These are phyloP conservation scores for Phytophthora sp. DNA, from an alignment of 352 stramenopile species.

Conservation along the genomic window DNA sequence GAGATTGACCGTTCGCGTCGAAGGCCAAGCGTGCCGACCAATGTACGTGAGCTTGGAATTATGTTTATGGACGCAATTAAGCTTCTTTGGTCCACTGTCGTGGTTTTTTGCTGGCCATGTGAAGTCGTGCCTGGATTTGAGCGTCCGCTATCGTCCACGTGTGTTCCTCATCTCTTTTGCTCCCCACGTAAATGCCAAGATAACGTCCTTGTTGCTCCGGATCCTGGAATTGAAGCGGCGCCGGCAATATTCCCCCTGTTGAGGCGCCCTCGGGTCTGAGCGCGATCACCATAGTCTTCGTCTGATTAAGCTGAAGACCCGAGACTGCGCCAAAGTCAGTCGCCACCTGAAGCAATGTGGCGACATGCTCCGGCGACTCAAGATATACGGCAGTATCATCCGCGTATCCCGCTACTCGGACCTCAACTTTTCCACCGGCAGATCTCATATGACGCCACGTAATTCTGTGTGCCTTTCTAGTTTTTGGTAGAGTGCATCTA, in stretches of 20 bases:
- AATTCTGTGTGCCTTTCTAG: background rate
- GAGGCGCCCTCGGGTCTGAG: background rate
- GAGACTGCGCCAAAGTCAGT: background rate
- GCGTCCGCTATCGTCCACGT: background rate
- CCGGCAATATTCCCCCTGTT: background rate
- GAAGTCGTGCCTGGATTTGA: background rate
- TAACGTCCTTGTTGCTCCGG: background rate
- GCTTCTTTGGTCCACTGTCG: conserved; percentile 6
- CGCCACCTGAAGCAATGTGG: background rate
- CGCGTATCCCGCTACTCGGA: conserved; percentile 5
- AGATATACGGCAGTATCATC: conserved; percentile 15
- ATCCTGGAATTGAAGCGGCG: background rate
- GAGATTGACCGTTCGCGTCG: background rate
- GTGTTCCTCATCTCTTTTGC: background rate
- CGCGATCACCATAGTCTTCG: background rate
- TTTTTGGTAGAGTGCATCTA: background rate
- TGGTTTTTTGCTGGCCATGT: background rate
- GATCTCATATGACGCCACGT: background rate
- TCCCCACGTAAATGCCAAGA: conserved; percentile 4
- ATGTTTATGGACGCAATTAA: background rate
- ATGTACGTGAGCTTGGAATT: conserved; percentile 8
- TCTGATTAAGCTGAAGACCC: background rate
- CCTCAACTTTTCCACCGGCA: background rate
- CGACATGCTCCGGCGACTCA: background rate
- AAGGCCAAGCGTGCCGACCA: background rate